Evolutionary conservation across 495 filamentous ascomycete species (phyloP).

Genomic region (Hyaloscypha bicolor): DNA sequence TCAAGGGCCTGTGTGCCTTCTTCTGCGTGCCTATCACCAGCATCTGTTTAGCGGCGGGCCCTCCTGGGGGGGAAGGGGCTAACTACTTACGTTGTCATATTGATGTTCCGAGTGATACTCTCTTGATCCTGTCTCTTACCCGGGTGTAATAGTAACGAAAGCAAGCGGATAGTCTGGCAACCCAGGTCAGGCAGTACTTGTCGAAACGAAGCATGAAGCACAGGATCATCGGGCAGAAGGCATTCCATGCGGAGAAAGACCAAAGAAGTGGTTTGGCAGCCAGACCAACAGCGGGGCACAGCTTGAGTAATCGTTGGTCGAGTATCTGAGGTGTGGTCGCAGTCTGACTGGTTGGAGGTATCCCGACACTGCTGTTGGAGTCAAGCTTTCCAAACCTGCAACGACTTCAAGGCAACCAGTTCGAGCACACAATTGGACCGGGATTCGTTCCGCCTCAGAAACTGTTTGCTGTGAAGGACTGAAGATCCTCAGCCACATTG

Average conservation of each 20-base stretch:
- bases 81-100: background rate
- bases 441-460: background rate
- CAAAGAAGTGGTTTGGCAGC: background rate
- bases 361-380: background rate
- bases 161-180: background rate
- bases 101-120: no score
- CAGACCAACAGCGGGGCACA: background rate
- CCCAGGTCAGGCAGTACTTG: background rate
- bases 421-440: background rate
- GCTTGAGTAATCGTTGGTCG: background rate
- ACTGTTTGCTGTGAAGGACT: background rate
- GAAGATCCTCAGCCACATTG: background rate
- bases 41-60: background rate
- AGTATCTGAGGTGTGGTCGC: background rate
- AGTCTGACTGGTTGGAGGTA: background rate
- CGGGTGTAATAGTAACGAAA: background rate
- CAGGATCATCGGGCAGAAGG: background rate
- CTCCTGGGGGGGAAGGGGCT: background rate
- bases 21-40: background rate
- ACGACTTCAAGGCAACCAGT: background rate
- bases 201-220: background rate
- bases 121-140: background rate
- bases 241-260: background rate
- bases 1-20: background rate
- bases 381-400: background rate